Percentiles rank a stretch among this genome's conserved stretches.
These are phyloP conservation scores for Staphylotrichum longicolle DNA, from an alignment of 495 filamentous ascomycete genomes.

Conservation along the genomic window DNA sequence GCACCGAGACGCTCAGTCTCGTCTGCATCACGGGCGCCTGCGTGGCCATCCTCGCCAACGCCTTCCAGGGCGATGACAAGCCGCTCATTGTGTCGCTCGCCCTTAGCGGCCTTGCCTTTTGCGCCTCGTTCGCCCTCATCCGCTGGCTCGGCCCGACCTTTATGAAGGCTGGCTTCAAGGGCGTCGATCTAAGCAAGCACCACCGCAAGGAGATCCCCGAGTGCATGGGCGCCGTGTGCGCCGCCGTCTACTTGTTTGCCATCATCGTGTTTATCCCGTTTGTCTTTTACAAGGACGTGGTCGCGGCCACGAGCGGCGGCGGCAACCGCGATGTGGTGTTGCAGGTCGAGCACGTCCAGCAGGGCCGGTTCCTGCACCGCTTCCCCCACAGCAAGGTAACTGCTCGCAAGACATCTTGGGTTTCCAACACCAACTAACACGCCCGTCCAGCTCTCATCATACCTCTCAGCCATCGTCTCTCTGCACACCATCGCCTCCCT, in stretches of 20 bases:
- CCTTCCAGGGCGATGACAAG: constrained; percentile 76
- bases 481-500: constrained; percentile 86
- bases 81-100: constrained; percentile 86
- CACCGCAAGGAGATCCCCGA: constrained; percentile 74
- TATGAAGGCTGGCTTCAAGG: constrained; percentile 84
- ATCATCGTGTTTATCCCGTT: constrained; percentile 94
- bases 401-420: no score
- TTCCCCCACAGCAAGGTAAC: constrained; percentile 88
- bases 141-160: constrained; percentile 93
- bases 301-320: constrained; percentile 90
- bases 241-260: constrained; percentile 82
- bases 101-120: constrained; percentile 80
- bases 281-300: constrained; percentile 96
- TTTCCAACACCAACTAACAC: no score
- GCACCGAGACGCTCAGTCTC: constrained; percentile 68
- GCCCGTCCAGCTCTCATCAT: constrained; percentile 73
- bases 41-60: constrained; percentile 72
- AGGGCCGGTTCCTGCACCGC: constrained; percentile 76
- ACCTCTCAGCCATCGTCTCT: constrained; percentile 88
- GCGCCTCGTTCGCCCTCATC: constrained; percentile 76
- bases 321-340: constrained; percentile 84
- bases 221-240: constrained; percentile 95
- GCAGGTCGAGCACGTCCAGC: constrained; percentile 63
- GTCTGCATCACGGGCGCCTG: constrained; percentile 65
- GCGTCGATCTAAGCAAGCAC: constrained; percentile 83